phyloP scores from a whole-genome alignment of 2,329 filamentous ascomycete species.

The Colletotrichum coccodes region DNA sequence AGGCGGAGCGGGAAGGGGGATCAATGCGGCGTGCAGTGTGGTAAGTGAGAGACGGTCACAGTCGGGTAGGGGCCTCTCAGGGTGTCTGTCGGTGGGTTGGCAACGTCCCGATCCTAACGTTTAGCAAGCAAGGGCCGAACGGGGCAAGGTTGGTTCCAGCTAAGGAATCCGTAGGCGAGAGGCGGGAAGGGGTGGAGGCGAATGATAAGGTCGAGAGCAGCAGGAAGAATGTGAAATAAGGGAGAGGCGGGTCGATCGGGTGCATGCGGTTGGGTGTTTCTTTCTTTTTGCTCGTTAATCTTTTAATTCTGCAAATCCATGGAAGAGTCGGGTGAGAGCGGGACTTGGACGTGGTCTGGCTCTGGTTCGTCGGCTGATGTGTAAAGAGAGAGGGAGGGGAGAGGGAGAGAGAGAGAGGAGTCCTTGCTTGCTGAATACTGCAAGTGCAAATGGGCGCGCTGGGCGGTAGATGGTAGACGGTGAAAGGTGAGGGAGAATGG shows the following conservation, averaged over 20 bases:
- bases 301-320: background rate
- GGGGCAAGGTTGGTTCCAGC: background rate
- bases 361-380: conserved; percentile 23
- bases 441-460: background rate
- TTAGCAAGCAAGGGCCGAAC: background rate
- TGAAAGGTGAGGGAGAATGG: no score
- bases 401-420: background rate
- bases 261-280: no score
- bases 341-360: conserved; percentile 3
- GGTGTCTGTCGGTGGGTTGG: background rate
- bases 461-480: background rate
- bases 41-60: background rate
- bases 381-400: background rate
- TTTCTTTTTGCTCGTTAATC: background rate
- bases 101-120: conserved; percentile 1
- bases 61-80: background rate
- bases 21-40: background rate
- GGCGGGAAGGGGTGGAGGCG: background rate
- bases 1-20: conserved; percentile 7
- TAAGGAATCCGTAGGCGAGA: background rate
- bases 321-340: conserved; percentile 22
- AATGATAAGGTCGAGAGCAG: background rate
- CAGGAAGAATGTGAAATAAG: background rate
- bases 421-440: background rate
- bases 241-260: background rate